Evolutionary conservation across 129 eudicot genomes (phyloP), one percentile per base, ranked within the genome.

Genomic region (Centella asiatica): DNA sequence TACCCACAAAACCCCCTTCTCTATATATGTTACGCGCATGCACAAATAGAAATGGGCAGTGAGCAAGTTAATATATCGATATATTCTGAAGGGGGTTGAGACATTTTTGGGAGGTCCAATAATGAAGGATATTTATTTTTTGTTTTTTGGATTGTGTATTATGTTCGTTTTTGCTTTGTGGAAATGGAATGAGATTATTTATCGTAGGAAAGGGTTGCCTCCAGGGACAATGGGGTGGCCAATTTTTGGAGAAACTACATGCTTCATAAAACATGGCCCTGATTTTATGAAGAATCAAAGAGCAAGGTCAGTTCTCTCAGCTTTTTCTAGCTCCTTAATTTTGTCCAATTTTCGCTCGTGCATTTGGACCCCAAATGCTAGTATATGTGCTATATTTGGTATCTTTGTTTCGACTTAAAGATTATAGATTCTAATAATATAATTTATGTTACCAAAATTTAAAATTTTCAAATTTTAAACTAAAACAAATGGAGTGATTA

Each of bases 271-370:
- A 4, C 63, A 58, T 5, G 63, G 63, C 2, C 63, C 63, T 28
- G 31, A 58, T 20, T 58, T 58, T 12, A 58, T 58, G 63, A 58
- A 33, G 22, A 40, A 40, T 58, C 63, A 20, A 22, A 22, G 63
- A 34, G 63, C 46, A 4, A 58, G 46, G 63, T 57, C 22, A 56
- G 4, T 28, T 17, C n/a, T 53, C 34, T 0, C 8, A 2, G 3
- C 8, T 7, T 37, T 54, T 25, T 25, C n/a, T 7, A 3, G 15
- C 13, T 1, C 12, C 7, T 40, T 13, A 42, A 0, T 40, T 1
- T 42, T 2, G 2, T 4, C 46, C 14, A 13, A 17, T 42, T 0
- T 12, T 12, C 12, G 17, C 12, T 12, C 3, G n/a, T 37, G 12
- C 12, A 12, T 36, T 12, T 36, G 1, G 40, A 36, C n/a, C n/a